Percentiles rank a stretch among this genome's conserved stretches.
phyloP scores from a whole-genome alignment of 345 rosid genomes.

The Acer saccharum region DNA sequence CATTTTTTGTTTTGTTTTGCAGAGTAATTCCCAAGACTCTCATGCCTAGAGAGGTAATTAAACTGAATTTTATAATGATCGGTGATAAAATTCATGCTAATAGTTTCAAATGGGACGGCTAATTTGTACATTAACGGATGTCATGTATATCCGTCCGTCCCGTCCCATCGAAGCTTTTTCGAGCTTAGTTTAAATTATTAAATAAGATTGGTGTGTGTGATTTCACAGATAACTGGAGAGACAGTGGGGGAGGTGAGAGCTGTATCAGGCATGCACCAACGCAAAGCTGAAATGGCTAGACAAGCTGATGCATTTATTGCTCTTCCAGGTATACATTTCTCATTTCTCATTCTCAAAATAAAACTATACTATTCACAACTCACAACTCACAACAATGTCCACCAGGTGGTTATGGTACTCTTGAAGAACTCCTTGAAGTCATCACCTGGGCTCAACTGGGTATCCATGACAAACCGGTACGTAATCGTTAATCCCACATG shows the following conservation, averaged over 20 bases:
- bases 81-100: not conserved
- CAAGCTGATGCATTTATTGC: slow-evolving; percentile 83
- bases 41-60: slow-evolving; percentile 62
- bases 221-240: slow-evolving; percentile 63
- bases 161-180: not conserved
- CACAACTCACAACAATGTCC: not conserved
- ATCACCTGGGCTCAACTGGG: slow-evolving; percentile 87
- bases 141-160: not conserved
- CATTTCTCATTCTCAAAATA: not conserved
- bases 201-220: not conserved
- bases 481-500: not conserved
- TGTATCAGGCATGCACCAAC: slow-evolving; percentile 77
- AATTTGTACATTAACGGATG: not conserved
- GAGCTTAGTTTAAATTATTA: no score
- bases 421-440: slow-evolving; percentile 74
- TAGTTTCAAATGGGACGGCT: not conserved
- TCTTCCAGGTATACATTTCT: slow-evolving; percentile 49
- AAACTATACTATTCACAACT: not conserved
- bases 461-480: slow-evolving; percentile 75
- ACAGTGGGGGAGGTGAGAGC: slow-evolving; percentile 68
- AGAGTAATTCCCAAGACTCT: slow-evolving; percentile 63
- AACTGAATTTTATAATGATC: not conserved
- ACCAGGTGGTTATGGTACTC: slow-evolving; percentile 81
- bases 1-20: slow-evolving; percentile 1
- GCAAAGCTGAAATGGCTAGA: slow-evolving; percentile 85